A percentile compares a stretch with the other conserved stretches of the same genome.
These are phyloP conservation scores for Trichophyton equinum DNA, from an alignment of 2,329 filamentous ascomycete species.

Conservation along the genomic window DNA sequence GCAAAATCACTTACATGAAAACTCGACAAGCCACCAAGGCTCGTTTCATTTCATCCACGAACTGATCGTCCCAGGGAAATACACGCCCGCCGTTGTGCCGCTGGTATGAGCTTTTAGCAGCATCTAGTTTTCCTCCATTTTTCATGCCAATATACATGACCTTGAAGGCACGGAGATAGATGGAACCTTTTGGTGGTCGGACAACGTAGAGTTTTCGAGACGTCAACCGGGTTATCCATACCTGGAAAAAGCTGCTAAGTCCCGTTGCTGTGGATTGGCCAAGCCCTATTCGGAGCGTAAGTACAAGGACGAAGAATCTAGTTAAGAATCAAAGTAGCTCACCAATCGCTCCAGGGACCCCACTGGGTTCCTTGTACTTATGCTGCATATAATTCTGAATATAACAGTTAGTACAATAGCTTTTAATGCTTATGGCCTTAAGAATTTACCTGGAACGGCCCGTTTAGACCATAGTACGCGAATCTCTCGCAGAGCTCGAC, in stretches of 20 bases:
- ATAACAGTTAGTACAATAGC: not conserved
- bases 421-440: not conserved
- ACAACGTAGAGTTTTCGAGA: slow-evolving; percentile 34
- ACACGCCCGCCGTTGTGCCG: slow-evolving; percentile 35
- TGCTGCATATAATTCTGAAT: slow-evolving; percentile 41
- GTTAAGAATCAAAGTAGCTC: not conserved
- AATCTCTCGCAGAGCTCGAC: slow-evolving; percentile 48
- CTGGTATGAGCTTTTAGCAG: slow-evolving; percentile 54
- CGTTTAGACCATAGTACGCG: slow-evolving; percentile 44
- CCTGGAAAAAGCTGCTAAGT: slow-evolving; percentile 41
- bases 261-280: slow-evolving; percentile 36
- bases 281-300: slow-evolving; percentile 13
- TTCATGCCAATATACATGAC: slow-evolving; percentile 41
- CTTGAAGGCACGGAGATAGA: slow-evolving; percentile 54
- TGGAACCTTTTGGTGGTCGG: slow-evolving; percentile 46
- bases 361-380: slow-evolving; percentile 25
- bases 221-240: not conserved
- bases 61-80: slow-evolving; percentile 54
- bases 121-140: slow-evolving; percentile 43
- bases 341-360: slow-evolving; percentile 28
- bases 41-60: slow-evolving; percentile 59
- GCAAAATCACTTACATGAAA: slow-evolving; percentile 42
- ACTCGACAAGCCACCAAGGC: slow-evolving; percentile 55
- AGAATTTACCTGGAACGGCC: slow-evolving; percentile 33
- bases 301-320: not conserved